phyloP scores from a whole-genome alignment of 2,329 filamentous ascomycete species.

The Monosporascus sp. region DNA sequence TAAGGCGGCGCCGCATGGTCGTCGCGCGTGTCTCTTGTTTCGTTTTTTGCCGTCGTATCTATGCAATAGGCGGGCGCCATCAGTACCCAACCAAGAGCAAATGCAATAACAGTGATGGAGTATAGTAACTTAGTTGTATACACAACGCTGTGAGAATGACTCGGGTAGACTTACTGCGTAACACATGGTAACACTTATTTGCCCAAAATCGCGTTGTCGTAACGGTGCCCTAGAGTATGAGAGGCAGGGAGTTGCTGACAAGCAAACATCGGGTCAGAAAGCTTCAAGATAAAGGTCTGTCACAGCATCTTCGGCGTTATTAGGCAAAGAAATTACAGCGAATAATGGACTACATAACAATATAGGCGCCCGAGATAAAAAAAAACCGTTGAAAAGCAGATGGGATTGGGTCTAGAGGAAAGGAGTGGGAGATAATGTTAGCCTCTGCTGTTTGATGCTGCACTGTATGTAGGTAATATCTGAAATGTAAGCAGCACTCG shows the following conservation, averaged over 20 bases:
- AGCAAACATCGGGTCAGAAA: not conserved
- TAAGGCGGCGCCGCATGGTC: slow-evolving; percentile 21
- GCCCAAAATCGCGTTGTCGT: not conserved
- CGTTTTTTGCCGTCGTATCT: slow-evolving; percentile 16
- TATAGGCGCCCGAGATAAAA: no score
- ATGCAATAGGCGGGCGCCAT: not conserved
- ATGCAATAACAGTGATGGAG: not conserved
- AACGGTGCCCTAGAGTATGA: not conserved
- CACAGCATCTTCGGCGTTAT: not conserved
- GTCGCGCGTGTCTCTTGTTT: not conserved
- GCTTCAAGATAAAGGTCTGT: not conserved
- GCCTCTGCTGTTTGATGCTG: not conserved
- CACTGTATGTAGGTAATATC: not conserved
- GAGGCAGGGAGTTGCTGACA: not conserved
- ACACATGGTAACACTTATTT: not conserved
- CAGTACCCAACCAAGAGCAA: slow-evolving; percentile 8
- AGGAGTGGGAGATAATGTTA: not conserved
- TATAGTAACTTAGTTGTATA: not conserved
- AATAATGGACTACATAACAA: not conserved
- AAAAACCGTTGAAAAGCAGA: no score
- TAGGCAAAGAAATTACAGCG: not conserved
- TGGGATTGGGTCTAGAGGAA: no score
- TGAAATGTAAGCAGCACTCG: not conserved
- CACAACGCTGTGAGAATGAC: not conserved
- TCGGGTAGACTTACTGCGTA: not conserved